Evolutionary conservation across 2,329 filamentous ascomycete genomes (phyloP).

Genomic region (Alternaria incomplexa): DNA sequence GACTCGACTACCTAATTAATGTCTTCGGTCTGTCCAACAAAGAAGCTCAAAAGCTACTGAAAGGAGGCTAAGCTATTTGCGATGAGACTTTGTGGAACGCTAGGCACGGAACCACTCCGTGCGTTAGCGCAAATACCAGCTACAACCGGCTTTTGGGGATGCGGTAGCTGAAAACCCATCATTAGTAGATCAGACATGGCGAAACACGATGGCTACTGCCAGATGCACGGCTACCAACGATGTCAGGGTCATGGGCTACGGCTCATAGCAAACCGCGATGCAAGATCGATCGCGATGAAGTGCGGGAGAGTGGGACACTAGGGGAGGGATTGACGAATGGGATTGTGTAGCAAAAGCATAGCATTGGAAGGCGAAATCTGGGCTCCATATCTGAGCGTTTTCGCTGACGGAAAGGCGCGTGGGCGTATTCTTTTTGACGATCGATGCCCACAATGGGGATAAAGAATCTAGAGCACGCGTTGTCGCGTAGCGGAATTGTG

Average conservation of each 20-base stretch:
- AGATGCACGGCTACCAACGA: not conserved
- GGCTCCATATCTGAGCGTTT: constrained; percentile 10
- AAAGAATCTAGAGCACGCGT: constrained; percentile 20
- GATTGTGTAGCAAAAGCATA: constrained; percentile 10
- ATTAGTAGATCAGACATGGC: not conserved
- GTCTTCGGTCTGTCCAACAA: constrained; percentile 64
- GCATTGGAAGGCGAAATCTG: constrained; percentile 13
- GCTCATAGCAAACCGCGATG: constrained; percentile 2
- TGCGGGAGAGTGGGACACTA: constrained; percentile 13
- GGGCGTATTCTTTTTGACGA: constrained; percentile 6
- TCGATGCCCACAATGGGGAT: constrained; percentile 11
- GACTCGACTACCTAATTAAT: constrained; percentile 69
- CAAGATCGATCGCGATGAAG: constrained; percentile 13
- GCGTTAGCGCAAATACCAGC: not conserved
- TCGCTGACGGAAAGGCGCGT: constrained; percentile 8
- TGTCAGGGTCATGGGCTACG: constrained; percentile 4
- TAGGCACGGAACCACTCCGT: not conserved
- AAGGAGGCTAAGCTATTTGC: constrained; percentile 19
- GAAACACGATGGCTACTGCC: constrained; percentile 3
- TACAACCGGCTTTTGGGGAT: not conserved
- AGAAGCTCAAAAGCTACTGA: constrained; percentile 58
- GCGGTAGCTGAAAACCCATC: not conserved
- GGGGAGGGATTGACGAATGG: constrained; percentile 9
- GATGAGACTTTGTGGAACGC: not conserved
- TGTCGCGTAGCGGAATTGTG: constrained; percentile 11